Percentiles rank a stretch among this genome's conserved stretches.
Evolutionary conservation across 2,329 filamentous ascomycete genomes (phyloP).

Genomic region (Monilinia fructigena): DNA sequence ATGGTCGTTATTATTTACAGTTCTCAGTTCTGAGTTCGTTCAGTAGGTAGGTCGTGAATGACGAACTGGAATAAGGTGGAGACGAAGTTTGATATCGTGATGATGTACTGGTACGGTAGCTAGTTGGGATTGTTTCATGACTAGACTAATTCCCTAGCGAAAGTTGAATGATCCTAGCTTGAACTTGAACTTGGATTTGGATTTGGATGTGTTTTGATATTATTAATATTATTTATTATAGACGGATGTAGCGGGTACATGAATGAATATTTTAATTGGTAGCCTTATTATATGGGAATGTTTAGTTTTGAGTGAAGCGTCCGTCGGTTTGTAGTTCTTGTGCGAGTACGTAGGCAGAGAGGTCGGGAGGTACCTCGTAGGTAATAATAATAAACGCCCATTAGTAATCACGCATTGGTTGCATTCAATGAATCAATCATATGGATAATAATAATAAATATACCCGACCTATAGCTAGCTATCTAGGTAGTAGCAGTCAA

Average conservation of each 20-base stretch:
- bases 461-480: too few relatives aligned
- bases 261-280: not conserved
- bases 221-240: not conserved
- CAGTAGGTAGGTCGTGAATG: conserved; percentile 3
- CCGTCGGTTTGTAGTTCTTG: too few relatives aligned
- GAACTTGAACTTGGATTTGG: not conserved
- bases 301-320: not conserved
- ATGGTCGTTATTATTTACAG: not conserved
- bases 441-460: too few relatives aligned
- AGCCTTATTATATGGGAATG: not conserved
- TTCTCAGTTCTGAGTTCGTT: not conserved
- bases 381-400: not conserved
- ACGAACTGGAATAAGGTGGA: conserved; percentile 1
- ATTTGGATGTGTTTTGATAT: too few relatives aligned
- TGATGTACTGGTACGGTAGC: conserved; percentile 9
- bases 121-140: conserved; percentile 4
- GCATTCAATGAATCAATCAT: not conserved
- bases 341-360: too few relatives aligned
- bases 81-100: conserved; percentile 10
- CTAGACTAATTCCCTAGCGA: not conserved
- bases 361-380: not conserved
- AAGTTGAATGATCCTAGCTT: not conserved
- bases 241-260: not conserved
- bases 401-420: not conserved
- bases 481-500: too few relatives aligned